Conservation (phyloP, 768 basidiomycete genomes). For the Saitozyma sp. region DNA sequence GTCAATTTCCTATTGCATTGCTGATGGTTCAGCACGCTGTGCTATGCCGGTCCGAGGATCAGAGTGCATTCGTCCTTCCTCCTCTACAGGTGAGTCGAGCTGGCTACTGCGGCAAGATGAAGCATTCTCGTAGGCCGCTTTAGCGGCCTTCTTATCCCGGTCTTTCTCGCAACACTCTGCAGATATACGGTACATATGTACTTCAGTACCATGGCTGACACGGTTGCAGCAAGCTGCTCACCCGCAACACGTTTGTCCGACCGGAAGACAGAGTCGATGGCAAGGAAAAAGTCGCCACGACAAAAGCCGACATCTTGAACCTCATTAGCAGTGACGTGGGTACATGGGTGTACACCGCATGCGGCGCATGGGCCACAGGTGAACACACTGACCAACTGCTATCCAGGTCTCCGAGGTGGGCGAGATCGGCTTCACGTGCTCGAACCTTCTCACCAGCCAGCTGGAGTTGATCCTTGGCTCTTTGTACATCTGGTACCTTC, state of each 20-base stretch:
- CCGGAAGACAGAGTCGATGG: neutral
- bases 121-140: too few relatives aligned
- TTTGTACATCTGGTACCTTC: slow-evolving; percentile 33
- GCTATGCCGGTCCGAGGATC: slow-evolving; percentile 17
- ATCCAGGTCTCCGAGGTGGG: too few relatives aligned
- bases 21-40: slow-evolving; percentile 11
- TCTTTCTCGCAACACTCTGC: neutral
- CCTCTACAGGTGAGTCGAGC: slow-evolving; percentile 25
- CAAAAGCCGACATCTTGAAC: slow-evolving; percentile 41
- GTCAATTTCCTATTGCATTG: neutral
- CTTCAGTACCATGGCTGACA: neutral
- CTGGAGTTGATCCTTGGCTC: slow-evolving; percentile 32
- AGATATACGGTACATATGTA: too few relatives aligned
- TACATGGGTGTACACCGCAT: too few relatives aligned
- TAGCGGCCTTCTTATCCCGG: too few relatives aligned
- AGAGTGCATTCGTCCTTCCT: slow-evolving; percentile 23
- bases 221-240: slow-evolving; percentile 28
- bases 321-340: slow-evolving; percentile 30
- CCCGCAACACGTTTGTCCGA: slow-evolving; percentile 26
- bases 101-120: neutral
- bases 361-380: too few relatives aligned
- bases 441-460: too few relatives aligned
- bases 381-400: too few relatives aligned
- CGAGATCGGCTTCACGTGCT: too few relatives aligned
- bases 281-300: slow-evolving; percentile 8